Conservation (phyloP, 2,329 filamentous ascomycete species). For the Fusarium odoratissimum region DNA sequence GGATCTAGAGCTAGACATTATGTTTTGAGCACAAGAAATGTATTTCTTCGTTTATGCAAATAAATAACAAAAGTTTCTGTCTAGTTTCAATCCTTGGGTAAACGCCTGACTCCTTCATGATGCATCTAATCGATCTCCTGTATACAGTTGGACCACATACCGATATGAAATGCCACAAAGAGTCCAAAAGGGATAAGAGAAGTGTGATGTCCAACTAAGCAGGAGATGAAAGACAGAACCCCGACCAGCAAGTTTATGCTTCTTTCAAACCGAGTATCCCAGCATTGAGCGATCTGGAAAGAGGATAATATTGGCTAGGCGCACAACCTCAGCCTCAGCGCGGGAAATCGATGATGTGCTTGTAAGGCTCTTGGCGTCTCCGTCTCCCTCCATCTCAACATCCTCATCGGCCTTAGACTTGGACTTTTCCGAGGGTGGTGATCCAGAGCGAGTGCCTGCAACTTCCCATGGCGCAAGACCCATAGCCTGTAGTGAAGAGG, state of each 20-base stretch:
- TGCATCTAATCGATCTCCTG: conserved; percentile 11
- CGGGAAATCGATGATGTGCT: conserved; percentile 47
- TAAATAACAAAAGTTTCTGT: conserved; percentile 2
- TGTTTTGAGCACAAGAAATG: not conserved
- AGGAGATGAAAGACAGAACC: not conserved
- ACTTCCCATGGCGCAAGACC: conserved; percentile 64
- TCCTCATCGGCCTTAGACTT: conserved; percentile 43
- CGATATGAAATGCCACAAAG: not conserved
- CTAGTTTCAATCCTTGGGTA: conserved; percentile 2
- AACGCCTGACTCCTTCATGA: conserved; percentile 26
- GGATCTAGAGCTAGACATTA: not conserved
- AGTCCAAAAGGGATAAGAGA: not conserved
- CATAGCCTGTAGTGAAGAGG: conserved; percentile 67
- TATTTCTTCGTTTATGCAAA: not conserved
- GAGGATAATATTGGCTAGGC: conserved; percentile 67
- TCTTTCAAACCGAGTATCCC: conserved; percentile 45
- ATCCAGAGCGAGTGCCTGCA: conserved; percentile 47
- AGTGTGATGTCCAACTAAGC: not conserved
- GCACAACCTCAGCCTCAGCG: conserved; percentile 64
- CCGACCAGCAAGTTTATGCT: not conserved
- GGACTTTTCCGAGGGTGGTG: conserved; percentile 41
- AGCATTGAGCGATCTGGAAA: conserved; percentile 62
- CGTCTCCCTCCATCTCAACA: conserved; percentile 44
- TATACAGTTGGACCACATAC: not conserved
- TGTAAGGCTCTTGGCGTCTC: conserved; percentile 42